Evolutionary conservation across 2,329 filamentous ascomycete genomes (phyloP), one percentile per base, ranked within the genome.

Genomic region (Sphaceloma murrayae): DNA sequence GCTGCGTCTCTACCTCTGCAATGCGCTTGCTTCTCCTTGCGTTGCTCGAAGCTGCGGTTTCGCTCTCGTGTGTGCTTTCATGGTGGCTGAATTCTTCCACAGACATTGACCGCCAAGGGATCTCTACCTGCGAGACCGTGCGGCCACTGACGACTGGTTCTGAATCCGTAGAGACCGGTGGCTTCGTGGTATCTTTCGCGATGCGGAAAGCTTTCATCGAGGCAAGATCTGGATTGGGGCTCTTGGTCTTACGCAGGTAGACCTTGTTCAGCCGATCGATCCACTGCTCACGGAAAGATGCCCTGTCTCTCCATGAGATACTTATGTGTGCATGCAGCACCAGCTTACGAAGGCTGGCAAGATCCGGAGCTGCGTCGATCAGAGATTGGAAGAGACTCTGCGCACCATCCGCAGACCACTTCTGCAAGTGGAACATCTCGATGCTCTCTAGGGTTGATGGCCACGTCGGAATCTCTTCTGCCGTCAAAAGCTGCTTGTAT

Each of bases 381-480:
- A 96, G 68, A 11, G 85, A 91, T 30, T 75, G 72, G 53, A 95
- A 83, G 53, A 95, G 85, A 46, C 77, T 78, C 53, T 84, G 77
- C 0, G 86, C 86, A 0, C 78, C 76, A 24, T 74, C 70, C 1
- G 75, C 70, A 8, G 34, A 32, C 78, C 82, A 88, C 51, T 85
- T 81, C 26, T 85, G 77, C 49, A 94, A 71, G 49, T 91, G 79
- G 31, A 81, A 73, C 46, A 95, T 69, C 56, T 89, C 81, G 34
- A 96, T 69, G 2, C 72, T 68, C 43, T 78, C 77, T 2, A 96
- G 69, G 4, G 71, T 78, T 4, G 69, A 58, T 2, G 89, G 88
- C 89, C 89, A 96, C 1, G 71, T 75, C 0, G 89, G 88, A 4
- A 80, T 62, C 49, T 93, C 75, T 13, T 70, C 67, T 8, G 70